phyloP scores from a whole-genome alignment of 805 yeast genomes.

The Candida vartiovaarae region DNA sequence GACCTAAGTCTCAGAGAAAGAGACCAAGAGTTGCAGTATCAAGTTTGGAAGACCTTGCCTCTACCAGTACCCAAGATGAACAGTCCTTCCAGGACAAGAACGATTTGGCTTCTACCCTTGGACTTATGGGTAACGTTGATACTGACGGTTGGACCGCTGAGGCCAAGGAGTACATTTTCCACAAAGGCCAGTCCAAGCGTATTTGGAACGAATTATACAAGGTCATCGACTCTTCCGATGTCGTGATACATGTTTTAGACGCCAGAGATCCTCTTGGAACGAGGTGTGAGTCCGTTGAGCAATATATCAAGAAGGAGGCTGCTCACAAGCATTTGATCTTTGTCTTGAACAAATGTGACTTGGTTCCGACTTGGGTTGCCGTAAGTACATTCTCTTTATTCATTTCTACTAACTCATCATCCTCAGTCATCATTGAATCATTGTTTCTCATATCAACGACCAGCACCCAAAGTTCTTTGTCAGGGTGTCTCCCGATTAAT shows the following conservation, averaged over 20 bases:
- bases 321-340: slow-evolving; percentile 94
- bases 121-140: slow-evolving; percentile 61
- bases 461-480: slow-evolving; percentile 73
- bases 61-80: slow-evolving; percentile 47
- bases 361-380: slow-evolving; percentile 99
- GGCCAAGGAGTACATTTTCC: slow-evolving; percentile 92
- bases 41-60: slow-evolving; percentile 71
- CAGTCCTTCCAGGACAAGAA: slow-evolving; percentile 63
- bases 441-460: neutral
- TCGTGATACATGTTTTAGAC: slow-evolving; percentile 91
- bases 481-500: slow-evolving; percentile 49
- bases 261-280: slow-evolving; percentile 98
- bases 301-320: slow-evolving; percentile 86
- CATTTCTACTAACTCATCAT: slow-evolving; percentile 11
- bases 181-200: slow-evolving; percentile 96
- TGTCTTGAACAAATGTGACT: slow-evolving; percentile 94
- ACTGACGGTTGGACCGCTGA: slow-evolving; percentile 83
- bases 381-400: slow-evolving; percentile 55
- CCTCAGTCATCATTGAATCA: neutral
- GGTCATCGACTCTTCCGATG: slow-evolving; percentile 96
- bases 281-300: slow-evolving; percentile 88
- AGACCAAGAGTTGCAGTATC: slow-evolving; percentile 80
- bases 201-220: slow-evolving; percentile 97
- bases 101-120: slow-evolving; percentile 67
- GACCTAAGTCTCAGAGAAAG: slow-evolving; percentile 91